These are phyloP conservation scores for Curvularia verruculosa DNA, from an alignment of 2,329 filamentous ascomycete species.

Conservation along the genomic window DNA sequence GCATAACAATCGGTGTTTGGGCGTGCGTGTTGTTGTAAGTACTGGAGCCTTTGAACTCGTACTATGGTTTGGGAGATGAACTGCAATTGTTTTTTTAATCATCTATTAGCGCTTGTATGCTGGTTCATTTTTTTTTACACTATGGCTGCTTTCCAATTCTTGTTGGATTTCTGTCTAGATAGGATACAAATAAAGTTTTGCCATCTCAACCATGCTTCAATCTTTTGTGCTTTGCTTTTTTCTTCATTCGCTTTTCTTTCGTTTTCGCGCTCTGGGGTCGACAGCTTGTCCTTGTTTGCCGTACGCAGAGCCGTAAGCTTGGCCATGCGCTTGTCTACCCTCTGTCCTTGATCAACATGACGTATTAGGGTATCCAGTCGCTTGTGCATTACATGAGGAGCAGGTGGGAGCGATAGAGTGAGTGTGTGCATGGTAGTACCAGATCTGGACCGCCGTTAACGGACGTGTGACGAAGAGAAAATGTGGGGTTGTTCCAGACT, in stretches of 20 bases:
- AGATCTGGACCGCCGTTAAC: neutral
- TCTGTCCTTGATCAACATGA: neutral
- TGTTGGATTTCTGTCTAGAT: neutral
- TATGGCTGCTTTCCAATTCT: neutral
- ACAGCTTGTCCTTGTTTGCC: too few relatives aligned
- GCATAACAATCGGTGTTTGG: constrained; percentile 27
- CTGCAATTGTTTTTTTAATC: constrained; percentile 11
- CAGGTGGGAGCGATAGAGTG: neutral
- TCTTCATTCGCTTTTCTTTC: neutral
- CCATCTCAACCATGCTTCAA: neutral
- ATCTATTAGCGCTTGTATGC: constrained; percentile 10
- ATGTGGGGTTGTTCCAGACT: constrained; percentile 4
- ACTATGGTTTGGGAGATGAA: neutral
- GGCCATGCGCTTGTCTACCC: neutral
- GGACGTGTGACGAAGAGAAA: neutral
- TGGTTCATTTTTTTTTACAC: neutral
- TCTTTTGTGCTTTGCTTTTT: neutral
- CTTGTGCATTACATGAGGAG: neutral
- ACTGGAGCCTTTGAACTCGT: constrained; percentile 26
- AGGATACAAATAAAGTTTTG: neutral
- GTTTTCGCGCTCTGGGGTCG: neutral
- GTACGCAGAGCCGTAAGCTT: neutral
- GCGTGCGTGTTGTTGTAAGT: constrained; percentile 10
- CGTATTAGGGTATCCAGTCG: neutral
- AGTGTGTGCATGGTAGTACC: neutral